Evolutionary conservation across 768 basidiomycete genomes (phyloP).

Genomic region (Hysterangium stoloniferum): DNA sequence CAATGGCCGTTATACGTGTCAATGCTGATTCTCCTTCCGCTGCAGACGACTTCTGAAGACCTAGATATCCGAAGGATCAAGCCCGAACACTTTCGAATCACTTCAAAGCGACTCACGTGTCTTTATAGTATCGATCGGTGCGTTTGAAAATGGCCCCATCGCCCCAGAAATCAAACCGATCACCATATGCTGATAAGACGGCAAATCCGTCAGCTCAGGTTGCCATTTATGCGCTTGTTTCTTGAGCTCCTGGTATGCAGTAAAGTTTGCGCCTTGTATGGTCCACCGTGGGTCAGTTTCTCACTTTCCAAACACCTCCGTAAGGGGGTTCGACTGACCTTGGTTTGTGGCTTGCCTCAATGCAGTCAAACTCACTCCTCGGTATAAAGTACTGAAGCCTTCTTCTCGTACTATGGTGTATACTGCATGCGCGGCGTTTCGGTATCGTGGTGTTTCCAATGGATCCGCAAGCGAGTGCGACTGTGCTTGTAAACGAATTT

Average conservation of each 20-base stretch:
- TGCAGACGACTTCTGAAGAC: constrained; percentile 79
- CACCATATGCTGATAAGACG: constrained; percentile 92
- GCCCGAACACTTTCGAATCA: constrained; percentile 1
- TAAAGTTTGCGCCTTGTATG: constrained; percentile 82
- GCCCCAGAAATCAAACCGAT: constrained; percentile 95
- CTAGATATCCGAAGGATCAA: constrained; percentile 28
- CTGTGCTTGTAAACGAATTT: constrained; percentile 96
- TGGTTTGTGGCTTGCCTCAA: constrained; percentile 97
- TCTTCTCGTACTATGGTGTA: constrained; percentile 94
- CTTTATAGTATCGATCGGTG: constrained; percentile 92
- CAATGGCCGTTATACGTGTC: constrained; percentile 71
- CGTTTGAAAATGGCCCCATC: constrained; percentile 97
- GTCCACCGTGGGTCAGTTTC: neutral
- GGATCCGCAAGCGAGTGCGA: constrained; percentile 96
- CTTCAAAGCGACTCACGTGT: constrained; percentile 53
- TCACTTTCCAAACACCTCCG: neutral
- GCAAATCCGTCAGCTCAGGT: constrained; percentile 71
- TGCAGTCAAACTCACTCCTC: constrained; percentile 91
- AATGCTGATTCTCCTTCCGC: constrained; percentile 68
- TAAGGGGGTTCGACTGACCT: constrained; percentile 44
- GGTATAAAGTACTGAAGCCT: constrained; percentile 75
- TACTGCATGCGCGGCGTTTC: constrained; percentile 94
- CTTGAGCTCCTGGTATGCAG: constrained; percentile 96
- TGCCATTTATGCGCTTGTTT: constrained; percentile 70
- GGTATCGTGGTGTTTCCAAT: constrained; percentile 84